phyloP scores from a whole-genome alignment of 352 stramenopile species.

The Pilasporangium apinafurcum region DNA sequence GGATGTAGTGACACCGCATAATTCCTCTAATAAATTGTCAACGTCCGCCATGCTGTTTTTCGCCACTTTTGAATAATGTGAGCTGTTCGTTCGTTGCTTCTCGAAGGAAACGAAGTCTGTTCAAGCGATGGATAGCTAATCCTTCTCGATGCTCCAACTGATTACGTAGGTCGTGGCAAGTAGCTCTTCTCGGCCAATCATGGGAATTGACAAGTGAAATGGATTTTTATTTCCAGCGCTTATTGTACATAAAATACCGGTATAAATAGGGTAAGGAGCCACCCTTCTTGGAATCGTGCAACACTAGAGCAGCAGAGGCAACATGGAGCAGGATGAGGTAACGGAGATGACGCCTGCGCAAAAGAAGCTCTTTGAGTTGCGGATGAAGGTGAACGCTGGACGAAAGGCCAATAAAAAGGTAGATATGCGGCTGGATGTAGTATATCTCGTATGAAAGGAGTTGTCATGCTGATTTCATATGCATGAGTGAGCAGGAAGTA shows the following conservation, averaged over 20 bases:
- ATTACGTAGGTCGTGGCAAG: too few species aligned
- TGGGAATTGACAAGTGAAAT: too few species aligned
- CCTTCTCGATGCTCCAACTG: too few species aligned
- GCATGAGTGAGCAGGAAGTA: constrained; percentile 39
- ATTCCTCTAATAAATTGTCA: constrained; percentile 54
- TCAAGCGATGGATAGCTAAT: too few species aligned
- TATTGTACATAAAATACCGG: not conserved
- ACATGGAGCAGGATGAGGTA: constrained; percentile 27
- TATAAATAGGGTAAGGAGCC: too few species aligned
- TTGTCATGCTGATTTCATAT: not conserved
- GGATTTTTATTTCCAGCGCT: too few species aligned
- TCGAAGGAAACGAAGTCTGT: too few species aligned
- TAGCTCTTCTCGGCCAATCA: too few species aligned
- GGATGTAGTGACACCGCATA: constrained; percentile 43
- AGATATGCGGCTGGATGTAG: not conserved
- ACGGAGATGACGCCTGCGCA: constrained; percentile 69
- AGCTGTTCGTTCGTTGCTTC: constrained; percentile 2
- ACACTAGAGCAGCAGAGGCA: not conserved
- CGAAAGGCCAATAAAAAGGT: constrained; percentile 80
- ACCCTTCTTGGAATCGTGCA: too few species aligned
- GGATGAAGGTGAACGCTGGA: constrained; percentile 81
- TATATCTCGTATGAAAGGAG: not conserved
- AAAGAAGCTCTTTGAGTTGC: constrained; percentile 78
- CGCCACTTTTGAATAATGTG: not conserved
- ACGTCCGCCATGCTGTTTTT: constrained; percentile 29